These are phyloP conservation scores for Lepidium didymum DNA, from an alignment of 345 rosid species.

Conservation along the genomic window DNA sequence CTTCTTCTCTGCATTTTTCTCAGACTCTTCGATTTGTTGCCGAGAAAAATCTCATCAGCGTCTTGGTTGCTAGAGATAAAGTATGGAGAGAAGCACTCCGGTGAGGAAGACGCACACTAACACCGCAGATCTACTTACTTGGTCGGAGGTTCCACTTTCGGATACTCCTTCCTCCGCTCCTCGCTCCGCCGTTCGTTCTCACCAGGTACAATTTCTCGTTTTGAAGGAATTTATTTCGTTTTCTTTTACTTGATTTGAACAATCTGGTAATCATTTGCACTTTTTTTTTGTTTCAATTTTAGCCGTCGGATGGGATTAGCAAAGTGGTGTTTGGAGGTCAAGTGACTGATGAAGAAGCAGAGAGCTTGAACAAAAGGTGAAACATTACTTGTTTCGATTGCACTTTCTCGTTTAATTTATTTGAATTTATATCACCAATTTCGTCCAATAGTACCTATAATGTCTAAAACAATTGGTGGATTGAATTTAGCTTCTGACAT, in stretches of 20 bases:
- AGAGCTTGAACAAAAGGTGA: slow-evolving; percentile 80
- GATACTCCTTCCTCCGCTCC: slow-evolving; percentile 48
- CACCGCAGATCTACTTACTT: slow-evolving; percentile 87
- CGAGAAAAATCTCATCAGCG: background rate
- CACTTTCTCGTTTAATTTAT: background rate
- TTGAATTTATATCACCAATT: background rate
- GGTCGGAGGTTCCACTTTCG: slow-evolving; percentile 61
- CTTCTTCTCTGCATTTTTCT: background rate
- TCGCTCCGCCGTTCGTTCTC: slow-evolving; percentile 56
- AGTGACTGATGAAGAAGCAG: slow-evolving; percentile 87
- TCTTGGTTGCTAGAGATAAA: background rate
- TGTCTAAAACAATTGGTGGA: background rate
- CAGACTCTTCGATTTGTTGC: background rate
- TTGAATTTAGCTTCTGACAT: background rate
- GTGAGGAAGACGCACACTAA: slow-evolving; percentile 70
- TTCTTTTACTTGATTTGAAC: background rate
- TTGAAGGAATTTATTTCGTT: background rate
- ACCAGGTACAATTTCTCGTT: slow-evolving; percentile 41
- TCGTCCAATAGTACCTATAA: background rate
- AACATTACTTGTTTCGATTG: slow-evolving; percentile 25
- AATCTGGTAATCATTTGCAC: background rate
- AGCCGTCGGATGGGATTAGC: slow-evolving; percentile 97
- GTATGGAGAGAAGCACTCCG: slow-evolving; percentile 72
- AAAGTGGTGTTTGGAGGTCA: slow-evolving; percentile 98
- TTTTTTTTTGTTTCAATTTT: background rate